Conservation (phyloP, 805 yeast genomes). For the Lipomyces sp. region DNA sequence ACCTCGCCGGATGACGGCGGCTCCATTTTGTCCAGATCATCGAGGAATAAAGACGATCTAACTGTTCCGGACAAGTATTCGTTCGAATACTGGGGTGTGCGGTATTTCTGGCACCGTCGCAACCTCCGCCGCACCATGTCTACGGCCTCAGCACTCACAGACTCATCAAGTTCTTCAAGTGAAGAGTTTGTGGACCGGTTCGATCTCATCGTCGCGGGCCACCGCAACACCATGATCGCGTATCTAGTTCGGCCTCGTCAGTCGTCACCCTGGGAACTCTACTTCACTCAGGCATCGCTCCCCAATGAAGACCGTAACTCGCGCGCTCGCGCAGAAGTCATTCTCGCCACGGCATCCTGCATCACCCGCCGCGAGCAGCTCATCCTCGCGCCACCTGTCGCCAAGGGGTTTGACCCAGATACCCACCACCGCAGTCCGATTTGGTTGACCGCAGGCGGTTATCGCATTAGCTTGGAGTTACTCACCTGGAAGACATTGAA, state of each 20-base stretch:
- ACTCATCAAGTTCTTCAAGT: not conserved
- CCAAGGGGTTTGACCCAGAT: not conserved
- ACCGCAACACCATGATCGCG: not conserved
- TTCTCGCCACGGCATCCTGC: constrained; percentile 7
- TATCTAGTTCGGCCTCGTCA: not conserved
- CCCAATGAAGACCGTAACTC: not conserved
- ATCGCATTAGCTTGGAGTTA: not conserved
- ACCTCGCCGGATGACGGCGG: not conserved
- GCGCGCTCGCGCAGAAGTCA: not conserved
- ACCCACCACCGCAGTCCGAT: not conserved
- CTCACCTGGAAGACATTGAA: constrained; percentile 5
- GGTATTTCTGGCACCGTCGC: constrained; percentile 4
- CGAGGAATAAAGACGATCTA: not conserved
- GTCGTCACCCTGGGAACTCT: not conserved
- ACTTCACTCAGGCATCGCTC: not conserved
- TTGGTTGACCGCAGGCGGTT: constrained; percentile 4
- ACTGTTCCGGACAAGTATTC: not conserved
- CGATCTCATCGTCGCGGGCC: not conserved
- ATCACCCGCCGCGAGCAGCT: not conserved
- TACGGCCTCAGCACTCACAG: not conserved
- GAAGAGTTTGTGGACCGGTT: not conserved
- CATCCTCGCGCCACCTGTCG: not conserved
- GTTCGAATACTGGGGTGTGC: constrained; percentile 15
- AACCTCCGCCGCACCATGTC: constrained; percentile 4
- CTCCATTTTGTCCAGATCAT: not conserved